Percentiles rank a stretch among this genome's conserved stretches.
phyloP scores from a whole-genome alignment of 75 land plant genomes.

The Gnetum montanum region DNA sequence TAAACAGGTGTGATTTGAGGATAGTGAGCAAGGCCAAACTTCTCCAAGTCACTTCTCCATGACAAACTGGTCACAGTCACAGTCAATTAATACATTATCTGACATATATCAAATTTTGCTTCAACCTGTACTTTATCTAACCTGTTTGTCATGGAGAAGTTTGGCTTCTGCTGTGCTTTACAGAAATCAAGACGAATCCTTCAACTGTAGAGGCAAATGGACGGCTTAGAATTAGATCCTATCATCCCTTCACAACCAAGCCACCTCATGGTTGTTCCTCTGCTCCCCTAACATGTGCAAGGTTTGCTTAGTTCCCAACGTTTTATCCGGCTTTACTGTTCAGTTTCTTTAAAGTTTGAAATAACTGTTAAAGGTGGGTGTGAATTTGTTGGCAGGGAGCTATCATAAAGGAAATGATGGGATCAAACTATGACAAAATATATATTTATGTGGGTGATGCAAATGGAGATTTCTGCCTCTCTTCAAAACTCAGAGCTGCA shows the following conservation, averaged over 20 bases:
- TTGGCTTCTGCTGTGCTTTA: constrained; percentile 43
- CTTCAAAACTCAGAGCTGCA: constrained; percentile 19
- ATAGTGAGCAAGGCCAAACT: constrained; percentile 81
- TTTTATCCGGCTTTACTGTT: neutral
- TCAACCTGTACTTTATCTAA: constrained; percentile 63
- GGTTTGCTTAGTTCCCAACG: constrained; percentile 19
- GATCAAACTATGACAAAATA: neutral
- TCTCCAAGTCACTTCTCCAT: too few species aligned
- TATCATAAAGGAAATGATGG: neutral
- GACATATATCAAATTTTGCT: too few species aligned
- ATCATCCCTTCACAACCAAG: constrained; percentile 25
- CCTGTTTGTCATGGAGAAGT: constrained; percentile 46
- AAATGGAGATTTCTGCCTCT: constrained; percentile 49
- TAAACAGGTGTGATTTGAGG: constrained; percentile 69
- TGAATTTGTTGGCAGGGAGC: neutral
- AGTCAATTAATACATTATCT: too few species aligned
- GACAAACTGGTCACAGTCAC: too few species aligned
- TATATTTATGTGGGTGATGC: constrained; percentile 54
- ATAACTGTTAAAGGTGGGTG: neutral
- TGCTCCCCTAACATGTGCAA: constrained; percentile 93
- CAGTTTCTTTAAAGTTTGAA: neutral
- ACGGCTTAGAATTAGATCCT: constrained; percentile 54
- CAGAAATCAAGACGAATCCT: constrained; percentile 69
- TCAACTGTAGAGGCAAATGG: constrained; percentile 44
- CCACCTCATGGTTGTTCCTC: constrained; percentile 45